phyloP scores from a whole-genome alignment of 192 early-diverging fungal species.

The Rhizophagus prolifer region DNA sequence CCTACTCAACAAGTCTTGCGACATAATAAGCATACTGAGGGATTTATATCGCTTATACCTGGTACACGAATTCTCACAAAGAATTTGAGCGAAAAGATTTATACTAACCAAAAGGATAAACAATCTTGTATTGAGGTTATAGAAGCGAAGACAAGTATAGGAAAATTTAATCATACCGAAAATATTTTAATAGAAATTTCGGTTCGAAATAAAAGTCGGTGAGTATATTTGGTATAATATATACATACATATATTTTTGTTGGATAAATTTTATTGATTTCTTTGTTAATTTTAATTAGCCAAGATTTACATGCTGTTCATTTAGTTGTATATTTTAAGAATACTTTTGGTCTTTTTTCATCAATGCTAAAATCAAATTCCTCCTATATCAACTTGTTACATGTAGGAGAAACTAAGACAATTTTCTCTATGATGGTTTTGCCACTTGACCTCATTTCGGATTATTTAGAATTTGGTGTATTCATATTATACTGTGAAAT shows the following conservation, averaged over 20 bases:
- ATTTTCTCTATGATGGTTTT: not conserved
- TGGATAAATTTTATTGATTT: not conserved
- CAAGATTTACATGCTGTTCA: slow-evolving; percentile 2
- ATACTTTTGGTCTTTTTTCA: not conserved
- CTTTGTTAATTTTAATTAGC: not conserved
- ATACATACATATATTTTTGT: not conserved
- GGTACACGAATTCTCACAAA: no score
- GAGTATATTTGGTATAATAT: not conserved
- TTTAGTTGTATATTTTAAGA: slow-evolving; percentile 6
- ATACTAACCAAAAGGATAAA: not conserved
- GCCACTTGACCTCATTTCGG: not conserved
- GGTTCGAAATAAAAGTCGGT: not conserved
- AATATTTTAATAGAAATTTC: not conserved
- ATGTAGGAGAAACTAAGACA: not conserved
- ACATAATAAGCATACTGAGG: not conserved
- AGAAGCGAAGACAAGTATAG: not conserved
- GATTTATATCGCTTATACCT: not conserved
- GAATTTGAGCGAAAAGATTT: not conserved
- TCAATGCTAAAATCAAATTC: slow-evolving; percentile 5
- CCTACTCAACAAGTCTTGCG: not conserved
- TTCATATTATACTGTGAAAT: not conserved
- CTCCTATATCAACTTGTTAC: not conserved
- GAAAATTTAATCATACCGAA: not conserved
- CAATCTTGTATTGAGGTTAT: not conserved
- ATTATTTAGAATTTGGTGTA: not conserved